Percentiles rank a stretch among this genome's conserved stretches.
Evolutionary conservation across 352 stramenopile species (phyloP).

Genomic region (Phytophthora foliorum): DNA sequence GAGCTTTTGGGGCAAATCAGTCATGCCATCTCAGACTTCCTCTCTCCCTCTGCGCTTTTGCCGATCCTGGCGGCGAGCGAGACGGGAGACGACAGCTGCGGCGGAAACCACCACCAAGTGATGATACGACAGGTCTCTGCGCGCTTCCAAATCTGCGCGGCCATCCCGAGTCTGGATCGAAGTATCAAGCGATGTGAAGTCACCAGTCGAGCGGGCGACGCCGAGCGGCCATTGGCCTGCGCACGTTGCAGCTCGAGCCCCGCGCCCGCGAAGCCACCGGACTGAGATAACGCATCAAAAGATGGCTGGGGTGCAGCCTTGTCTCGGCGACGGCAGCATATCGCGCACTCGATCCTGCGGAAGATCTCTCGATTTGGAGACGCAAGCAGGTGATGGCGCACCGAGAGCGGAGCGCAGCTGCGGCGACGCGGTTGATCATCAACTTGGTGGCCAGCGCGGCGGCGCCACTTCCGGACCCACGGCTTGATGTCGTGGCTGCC

Average conservation of each 20-base stretch:
- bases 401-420: slow-evolving; percentile 32
- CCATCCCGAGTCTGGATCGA: slow-evolving; percentile 38
- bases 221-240: slow-evolving; percentile 17
- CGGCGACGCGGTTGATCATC: slow-evolving; percentile 2
- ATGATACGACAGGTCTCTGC: slow-evolving; percentile 35
- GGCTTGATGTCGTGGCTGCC: slow-evolving; percentile 1
- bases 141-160: slow-evolving; percentile 21
- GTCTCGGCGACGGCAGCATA: slow-evolving; percentile 20
- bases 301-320: slow-evolving; percentile 15
- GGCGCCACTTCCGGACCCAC: slow-evolving; percentile 12
- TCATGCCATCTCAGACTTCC: not conserved
- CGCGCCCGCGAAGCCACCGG: not conserved
- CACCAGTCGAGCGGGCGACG: slow-evolving; percentile 28
- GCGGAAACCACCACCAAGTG: slow-evolving; percentile 39
- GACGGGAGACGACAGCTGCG: slow-evolving; percentile 20
- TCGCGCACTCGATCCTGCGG: slow-evolving; percentile 23
- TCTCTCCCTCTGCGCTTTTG: slow-evolving; percentile 11
- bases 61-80: slow-evolving; percentile 16
- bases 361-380: slow-evolving; percentile 44
- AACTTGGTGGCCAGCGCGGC: slow-evolving; percentile 9
- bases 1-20: no score
- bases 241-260: slow-evolving; percentile 21
- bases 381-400: slow-evolving; percentile 39
- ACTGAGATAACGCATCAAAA: slow-evolving; percentile 20
- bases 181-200: slow-evolving; percentile 48